These are phyloP conservation scores for Wickerhamiella shivajii DNA, from an alignment of 805 yeast species.

Conservation along the genomic window DNA sequence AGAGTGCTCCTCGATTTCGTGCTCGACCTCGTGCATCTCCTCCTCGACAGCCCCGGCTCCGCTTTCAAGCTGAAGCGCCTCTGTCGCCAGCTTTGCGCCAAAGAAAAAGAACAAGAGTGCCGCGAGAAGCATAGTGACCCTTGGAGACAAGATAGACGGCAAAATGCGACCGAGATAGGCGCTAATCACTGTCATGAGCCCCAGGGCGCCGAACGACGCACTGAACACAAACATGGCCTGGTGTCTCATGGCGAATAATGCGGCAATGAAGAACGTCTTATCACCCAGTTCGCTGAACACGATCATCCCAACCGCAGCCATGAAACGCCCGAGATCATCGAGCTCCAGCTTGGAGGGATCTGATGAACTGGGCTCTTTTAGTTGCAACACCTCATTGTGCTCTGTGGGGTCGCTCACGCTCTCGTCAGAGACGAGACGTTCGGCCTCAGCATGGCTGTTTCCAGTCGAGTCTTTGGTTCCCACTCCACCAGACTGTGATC, in stretches of 20 bases:
- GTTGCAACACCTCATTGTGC: background rate
- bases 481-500: constrained; percentile 10
- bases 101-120: constrained; percentile 42
- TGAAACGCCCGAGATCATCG: constrained; percentile 34
- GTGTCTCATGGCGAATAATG: constrained; percentile 94
- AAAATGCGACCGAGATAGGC: constrained; percentile 86
- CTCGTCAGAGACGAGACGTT: background rate
- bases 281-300: constrained; percentile 94
- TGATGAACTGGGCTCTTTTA: background rate
- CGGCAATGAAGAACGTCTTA: constrained; percentile 92
- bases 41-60: constrained; percentile 73
- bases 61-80: constrained; percentile 65
- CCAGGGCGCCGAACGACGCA: constrained; percentile 73
- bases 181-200: constrained; percentile 79
- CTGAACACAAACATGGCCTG: constrained; percentile 72
- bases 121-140: constrained; percentile 69
- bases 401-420: background rate
- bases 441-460: constrained; percentile 1
- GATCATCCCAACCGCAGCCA: constrained; percentile 82
- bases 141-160: constrained; percentile 68
- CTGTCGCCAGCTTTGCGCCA: constrained; percentile 37
- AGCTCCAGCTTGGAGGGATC: constrained; percentile 1
- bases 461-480: constrained; percentile 8
- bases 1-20: constrained; percentile 60
- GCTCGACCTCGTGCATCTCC: constrained; percentile 93